phyloP scores from a whole-genome alignment of 352 stramenopile species.

The Elongisporangium undulatum region DNA sequence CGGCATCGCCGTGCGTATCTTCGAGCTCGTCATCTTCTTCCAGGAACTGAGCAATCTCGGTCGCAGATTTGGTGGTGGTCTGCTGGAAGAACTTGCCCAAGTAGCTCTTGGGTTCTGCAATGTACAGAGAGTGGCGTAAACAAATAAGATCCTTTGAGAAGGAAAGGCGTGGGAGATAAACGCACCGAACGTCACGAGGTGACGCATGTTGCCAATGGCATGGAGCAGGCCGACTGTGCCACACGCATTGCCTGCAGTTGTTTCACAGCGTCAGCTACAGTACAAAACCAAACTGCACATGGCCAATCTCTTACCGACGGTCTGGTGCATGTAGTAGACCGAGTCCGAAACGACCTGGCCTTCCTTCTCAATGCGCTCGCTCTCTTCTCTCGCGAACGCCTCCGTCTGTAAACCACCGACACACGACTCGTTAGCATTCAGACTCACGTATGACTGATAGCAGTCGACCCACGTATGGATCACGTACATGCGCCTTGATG shows the following conservation, averaged over 20 bases:
- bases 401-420: conserved; percentile 44
- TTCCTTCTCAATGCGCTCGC: conserved; percentile 50
- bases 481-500: conserved; percentile 84
- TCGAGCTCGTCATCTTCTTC: conserved; percentile 93
- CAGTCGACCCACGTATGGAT: neutral
- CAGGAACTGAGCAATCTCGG: conserved; percentile 83
- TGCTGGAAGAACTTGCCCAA: conserved; percentile 82
- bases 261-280: conserved; percentile 4
- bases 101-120: conserved; percentile 61
- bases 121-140: neutral
- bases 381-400: conserved; percentile 71
- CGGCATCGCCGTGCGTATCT: conserved; percentile 88
- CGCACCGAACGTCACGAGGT: conserved; percentile 62
- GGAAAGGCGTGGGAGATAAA: neutral
- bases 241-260: conserved; percentile 91
- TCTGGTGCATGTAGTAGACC: conserved; percentile 93
- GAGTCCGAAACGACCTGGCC: conserved; percentile 73
- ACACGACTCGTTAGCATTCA: neutral
- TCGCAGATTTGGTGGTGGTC: conserved; percentile 71
- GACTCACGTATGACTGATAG: neutral
- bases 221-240: conserved; percentile 95
- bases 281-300: neutral
- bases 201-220: conserved; percentile 89
- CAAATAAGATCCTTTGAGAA: neutral
- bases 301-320: conserved; percentile 58